Evolutionary conservation across 148 eudicot species (phyloP).

Genomic region (Hydrangea macrophylla): DNA sequence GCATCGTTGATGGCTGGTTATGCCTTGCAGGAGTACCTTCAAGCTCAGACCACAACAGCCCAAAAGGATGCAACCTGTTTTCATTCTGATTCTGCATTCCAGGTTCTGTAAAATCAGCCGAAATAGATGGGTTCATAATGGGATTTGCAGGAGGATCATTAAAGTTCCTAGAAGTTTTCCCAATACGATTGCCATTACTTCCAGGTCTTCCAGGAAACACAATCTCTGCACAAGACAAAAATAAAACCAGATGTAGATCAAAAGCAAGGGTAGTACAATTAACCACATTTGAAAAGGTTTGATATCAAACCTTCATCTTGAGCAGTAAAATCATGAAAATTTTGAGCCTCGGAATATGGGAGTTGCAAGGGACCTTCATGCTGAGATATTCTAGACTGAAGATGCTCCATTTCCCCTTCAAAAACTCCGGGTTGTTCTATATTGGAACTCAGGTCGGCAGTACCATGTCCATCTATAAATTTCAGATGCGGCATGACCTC

Average conservation of each 20-base stretch:
- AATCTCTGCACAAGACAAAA: constrained; percentile 47
- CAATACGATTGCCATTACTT: constrained; percentile 44
- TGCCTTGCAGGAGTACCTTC: constrained; percentile 51
- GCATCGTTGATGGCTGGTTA: constrained; percentile 35
- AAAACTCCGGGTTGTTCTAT: constrained; percentile 34
- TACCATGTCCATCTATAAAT: constrained; percentile 33
- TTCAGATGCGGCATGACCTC: constrained; percentile 82
- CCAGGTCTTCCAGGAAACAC: constrained; percentile 85
- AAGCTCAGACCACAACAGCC: constrained; percentile 93
- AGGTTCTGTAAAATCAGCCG: constrained; percentile 36
- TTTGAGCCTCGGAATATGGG: constrained; percentile 40
- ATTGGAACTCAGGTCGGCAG: constrained; percentile 28
- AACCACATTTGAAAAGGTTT: not conserved
- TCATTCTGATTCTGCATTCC: constrained; percentile 32
- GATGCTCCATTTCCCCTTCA: constrained; percentile 32
- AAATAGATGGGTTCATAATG: constrained; percentile 32
- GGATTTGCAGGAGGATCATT: constrained; percentile 37
- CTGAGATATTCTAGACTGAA: constrained; percentile 31
- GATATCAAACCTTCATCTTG: constrained; percentile 72
- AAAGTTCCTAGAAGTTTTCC: constrained; percentile 34
- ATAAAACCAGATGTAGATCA: not conserved
- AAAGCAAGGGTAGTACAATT: not conserved
- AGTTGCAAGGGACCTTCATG: constrained; percentile 35
- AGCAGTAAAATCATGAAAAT: constrained; percentile 50
- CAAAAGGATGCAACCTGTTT: constrained; percentile 86